Evolutionary conservation across 1,284 basidiomycete species (phyloP).

Genomic region (Neonothopanus nambi): DNA sequence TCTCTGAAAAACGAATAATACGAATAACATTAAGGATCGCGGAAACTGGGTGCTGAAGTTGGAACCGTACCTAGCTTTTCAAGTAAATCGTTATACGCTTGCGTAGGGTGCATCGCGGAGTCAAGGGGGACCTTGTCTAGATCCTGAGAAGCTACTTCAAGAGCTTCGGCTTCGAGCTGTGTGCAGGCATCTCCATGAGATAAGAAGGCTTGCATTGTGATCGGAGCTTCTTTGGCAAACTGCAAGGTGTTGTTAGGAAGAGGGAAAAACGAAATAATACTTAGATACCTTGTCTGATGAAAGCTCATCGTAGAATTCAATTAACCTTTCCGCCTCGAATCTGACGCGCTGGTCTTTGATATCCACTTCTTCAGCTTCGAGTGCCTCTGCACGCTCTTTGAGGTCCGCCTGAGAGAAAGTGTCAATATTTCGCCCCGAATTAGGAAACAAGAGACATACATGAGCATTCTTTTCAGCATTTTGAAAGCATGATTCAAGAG

Average conservation of each 20-base stretch:
- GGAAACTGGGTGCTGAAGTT: neutral
- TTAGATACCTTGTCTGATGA: constrained; percentile 31
- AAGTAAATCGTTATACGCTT: constrained; percentile 40
- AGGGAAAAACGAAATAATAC: constrained; percentile 6
- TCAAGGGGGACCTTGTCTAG: constrained; percentile 24
- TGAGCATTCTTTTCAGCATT: constrained; percentile 34
- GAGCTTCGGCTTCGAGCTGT: constrained; percentile 37
- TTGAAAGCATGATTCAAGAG: constrained; percentile 47
- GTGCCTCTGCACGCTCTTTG: constrained; percentile 27
- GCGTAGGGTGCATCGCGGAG: constrained; percentile 34
- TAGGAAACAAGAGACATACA: constrained; percentile 22
- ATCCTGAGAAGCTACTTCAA: constrained; percentile 36
- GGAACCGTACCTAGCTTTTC: constrained; percentile 35
- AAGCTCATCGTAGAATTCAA: constrained; percentile 42
- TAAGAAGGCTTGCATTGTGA: constrained; percentile 44
- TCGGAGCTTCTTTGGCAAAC: constrained; percentile 43
- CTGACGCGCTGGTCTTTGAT: constrained; percentile 38
- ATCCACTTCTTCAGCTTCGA: constrained; percentile 34
- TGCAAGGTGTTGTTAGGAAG: constrained; percentile 16
- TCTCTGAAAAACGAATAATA: constrained; percentile 25
- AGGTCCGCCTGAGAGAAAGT: constrained; percentile 33
- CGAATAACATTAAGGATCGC: no score
- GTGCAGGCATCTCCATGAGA: constrained; percentile 42
- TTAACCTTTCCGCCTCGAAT: constrained; percentile 35
- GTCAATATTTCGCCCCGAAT: neutral